These are phyloP conservation scores for Trichosporon coremiiforme DNA, from an alignment of 1,284 basidiomycete species.

Conservation along the genomic window DNA sequence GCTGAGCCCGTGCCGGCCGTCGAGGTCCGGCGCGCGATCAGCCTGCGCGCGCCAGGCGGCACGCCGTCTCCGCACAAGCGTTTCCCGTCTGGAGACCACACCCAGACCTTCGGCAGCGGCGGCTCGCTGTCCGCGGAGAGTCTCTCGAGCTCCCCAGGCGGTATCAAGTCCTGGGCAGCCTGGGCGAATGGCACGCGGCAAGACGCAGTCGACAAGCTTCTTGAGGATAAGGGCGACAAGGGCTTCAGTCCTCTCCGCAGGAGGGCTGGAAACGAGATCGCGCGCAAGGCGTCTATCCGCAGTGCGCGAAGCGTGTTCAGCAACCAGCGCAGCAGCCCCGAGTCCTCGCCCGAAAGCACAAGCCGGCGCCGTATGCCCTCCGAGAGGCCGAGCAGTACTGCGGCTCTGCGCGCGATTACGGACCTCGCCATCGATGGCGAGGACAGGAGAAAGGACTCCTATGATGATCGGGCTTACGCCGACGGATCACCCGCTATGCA, in stretches of 20 bases:
- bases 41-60: neutral
- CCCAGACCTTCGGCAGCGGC: conserved; percentile 23
- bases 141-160: conserved; percentile 30
- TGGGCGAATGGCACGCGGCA: conserved; percentile 36
- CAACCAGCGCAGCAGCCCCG: neutral
- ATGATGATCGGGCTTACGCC: conserved; percentile 29
- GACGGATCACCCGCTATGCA: conserved; percentile 44
- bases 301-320: neutral
- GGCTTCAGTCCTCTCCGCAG: neutral
- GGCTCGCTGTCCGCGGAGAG: neutral
- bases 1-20: neutral
- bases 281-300: conserved; percentile 13
- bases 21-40: conserved; percentile 10
- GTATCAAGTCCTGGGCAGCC: conserved; percentile 44
- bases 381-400: neutral
- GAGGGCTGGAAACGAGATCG: neutral
- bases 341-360: conserved; percentile 8
- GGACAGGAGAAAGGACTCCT: neutral
- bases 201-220: conserved; percentile 21
- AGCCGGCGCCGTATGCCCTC: neutral
- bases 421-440: neutral
- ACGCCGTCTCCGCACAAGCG: conserved; percentile 32
- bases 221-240: neutral
- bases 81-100: conserved; percentile 15
- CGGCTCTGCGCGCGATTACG: neutral